These are phyloP conservation scores for Pseudogymnoascus sp. DNA, from an alignment of 2,329 filamentous ascomycete species.

Conservation along the genomic window DNA sequence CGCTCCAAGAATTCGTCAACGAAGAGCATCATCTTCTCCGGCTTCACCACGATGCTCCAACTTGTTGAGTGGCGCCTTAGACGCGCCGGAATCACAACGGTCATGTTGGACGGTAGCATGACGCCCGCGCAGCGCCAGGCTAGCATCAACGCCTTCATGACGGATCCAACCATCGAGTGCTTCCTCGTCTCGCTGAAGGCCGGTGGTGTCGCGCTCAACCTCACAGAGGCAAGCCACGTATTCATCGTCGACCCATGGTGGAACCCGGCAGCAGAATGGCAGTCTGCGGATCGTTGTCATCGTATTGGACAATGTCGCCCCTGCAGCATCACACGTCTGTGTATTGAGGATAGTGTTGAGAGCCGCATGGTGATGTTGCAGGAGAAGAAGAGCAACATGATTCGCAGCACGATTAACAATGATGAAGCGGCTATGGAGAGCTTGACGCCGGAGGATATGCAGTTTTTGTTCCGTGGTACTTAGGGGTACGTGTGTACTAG, in stretches of 20 bases:
- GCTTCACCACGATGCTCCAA: slow-evolving; percentile 96
- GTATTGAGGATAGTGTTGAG: slow-evolving; percentile 95
- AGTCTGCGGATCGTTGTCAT: slow-evolving; percentile 88
- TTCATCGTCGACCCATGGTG: slow-evolving; percentile 99
- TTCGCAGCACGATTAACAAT: slow-evolving; percentile 91
- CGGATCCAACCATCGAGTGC: slow-evolving; percentile 84
- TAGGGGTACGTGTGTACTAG: slow-evolving; percentile 24
- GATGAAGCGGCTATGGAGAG: slow-evolving; percentile 89
- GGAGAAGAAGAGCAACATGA: slow-evolving; percentile 98
- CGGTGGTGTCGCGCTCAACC: slow-evolving; percentile 87
- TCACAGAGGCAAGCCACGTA: slow-evolving; percentile 89
- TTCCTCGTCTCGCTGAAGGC: slow-evolving; percentile 96
- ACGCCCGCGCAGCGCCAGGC: slow-evolving; percentile 86
- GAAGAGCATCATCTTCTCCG: slow-evolving; percentile 96
- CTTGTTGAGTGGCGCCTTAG: slow-evolving; percentile 94
- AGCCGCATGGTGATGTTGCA: slow-evolving; percentile 91
- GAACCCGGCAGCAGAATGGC: slow-evolving; percentile 99
- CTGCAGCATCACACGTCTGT: slow-evolving; percentile 87
- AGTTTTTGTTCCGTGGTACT: slow-evolving; percentile 85
- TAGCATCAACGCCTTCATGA: slow-evolving; percentile 96
- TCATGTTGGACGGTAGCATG: slow-evolving; percentile 98
- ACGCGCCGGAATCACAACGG: slow-evolving; percentile 93
- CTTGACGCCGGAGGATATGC: slow-evolving; percentile 82
- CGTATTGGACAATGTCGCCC: slow-evolving; percentile 92
- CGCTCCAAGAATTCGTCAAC: slow-evolving; percentile 87